Base-by-base conservation (phyloP, 345 rosid genomes). In the Eutrema yunnanense region DNA sequence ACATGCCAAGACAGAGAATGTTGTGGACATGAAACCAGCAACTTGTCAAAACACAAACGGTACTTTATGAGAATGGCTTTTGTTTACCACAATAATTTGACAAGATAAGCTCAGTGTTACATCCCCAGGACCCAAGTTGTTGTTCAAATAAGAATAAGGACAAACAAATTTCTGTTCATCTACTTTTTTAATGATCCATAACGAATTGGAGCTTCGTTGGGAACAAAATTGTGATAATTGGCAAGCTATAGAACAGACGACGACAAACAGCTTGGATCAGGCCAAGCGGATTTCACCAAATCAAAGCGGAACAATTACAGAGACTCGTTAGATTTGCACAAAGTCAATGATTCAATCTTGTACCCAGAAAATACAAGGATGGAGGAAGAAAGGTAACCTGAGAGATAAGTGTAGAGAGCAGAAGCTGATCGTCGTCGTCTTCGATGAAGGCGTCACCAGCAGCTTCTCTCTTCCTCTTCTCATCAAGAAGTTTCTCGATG, bases 341-440 rank as follows among this genome's bases (percentile, higher is more conserved):
- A 37, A 63, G 16, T 9, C 3, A 5, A 44, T 41, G 75, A 72
- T 16, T 19, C 56, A 52, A 32, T 60, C 76, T 14, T 19, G 34
- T 51, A 44, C 60, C 47, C 69, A 52, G 73, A 41, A 67, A 75
- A 30, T 0, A 51, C 5, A 62, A 10, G 4, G 50, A 47, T 6
- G 36, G 53, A 9, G 16, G 22, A 46, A 66, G 33, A 44, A 32
- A 54, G 30, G 13, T 69, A 90, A 90, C 97, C 94, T 85, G 86
- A 71, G 88, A 86, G 58, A 90, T 82, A 41, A 89, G 78, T 13
- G 58, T 75, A 43, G 86, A 78, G 78, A 90, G 92, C 40, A 87
- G 73, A 53, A 71, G 81, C 32, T 78, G 85, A 41, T 86, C 88
- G 12, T 76, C 82, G 3, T 73, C 78, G 57, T 82, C 82, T 58